These are phyloP conservation scores for Magnusiomyces suaveolens DNA, from an alignment of 1,139 yeast genomes.

Conservation along the genomic window DNA sequence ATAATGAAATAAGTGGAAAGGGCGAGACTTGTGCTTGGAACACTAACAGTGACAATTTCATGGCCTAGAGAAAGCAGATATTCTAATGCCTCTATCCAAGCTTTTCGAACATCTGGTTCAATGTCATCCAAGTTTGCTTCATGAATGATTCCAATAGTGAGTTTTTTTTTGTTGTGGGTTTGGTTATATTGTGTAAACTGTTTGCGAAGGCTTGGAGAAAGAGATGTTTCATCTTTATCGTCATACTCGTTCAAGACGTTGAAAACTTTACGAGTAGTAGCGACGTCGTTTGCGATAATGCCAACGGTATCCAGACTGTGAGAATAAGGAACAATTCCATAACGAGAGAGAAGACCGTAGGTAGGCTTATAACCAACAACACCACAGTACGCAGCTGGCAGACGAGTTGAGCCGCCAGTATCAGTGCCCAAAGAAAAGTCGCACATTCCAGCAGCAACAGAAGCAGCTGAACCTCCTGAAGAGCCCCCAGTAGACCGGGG, in stretches of 20 bases:
- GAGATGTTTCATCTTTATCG: slow-evolving; percentile 68
- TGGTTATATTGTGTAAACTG: too few relatives aligned
- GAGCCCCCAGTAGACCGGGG: slow-evolving; percentile 72
- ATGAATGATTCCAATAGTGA: slow-evolving; percentile 59
- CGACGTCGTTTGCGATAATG: slow-evolving; percentile 47
- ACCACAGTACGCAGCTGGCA: slow-evolving; percentile 85
- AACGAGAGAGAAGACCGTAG: slow-evolving; percentile 81
- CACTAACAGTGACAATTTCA: slow-evolving; percentile 49
- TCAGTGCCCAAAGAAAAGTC: slow-evolving; percentile 81
- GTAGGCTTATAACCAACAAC: slow-evolving; percentile 84
- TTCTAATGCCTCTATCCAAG: slow-evolving; percentile 42
- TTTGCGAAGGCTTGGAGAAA: slow-evolving; percentile 32
- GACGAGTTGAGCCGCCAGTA: slow-evolving; percentile 91
- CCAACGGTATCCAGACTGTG: slow-evolving; percentile 95
- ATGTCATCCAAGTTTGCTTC: slow-evolving; percentile 56
- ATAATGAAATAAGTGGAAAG: slow-evolving; percentile 81
- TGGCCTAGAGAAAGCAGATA: slow-evolving; percentile 44
- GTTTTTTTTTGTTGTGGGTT: slow-evolving; percentile 18
- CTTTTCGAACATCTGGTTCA: slow-evolving; percentile 37
- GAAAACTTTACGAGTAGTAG: slow-evolving; percentile 42
- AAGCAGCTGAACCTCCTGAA: slow-evolving; percentile 93
- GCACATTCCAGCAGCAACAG: slow-evolving; percentile 61
- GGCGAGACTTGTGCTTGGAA: slow-evolving; percentile 58
- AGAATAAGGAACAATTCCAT: slow-evolving; percentile 90
- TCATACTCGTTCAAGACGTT: slow-evolving; percentile 51